phyloP scores from a whole-genome alignment of 495 filamentous ascomycete genomes.

The Hamigera avellanea region DNA sequence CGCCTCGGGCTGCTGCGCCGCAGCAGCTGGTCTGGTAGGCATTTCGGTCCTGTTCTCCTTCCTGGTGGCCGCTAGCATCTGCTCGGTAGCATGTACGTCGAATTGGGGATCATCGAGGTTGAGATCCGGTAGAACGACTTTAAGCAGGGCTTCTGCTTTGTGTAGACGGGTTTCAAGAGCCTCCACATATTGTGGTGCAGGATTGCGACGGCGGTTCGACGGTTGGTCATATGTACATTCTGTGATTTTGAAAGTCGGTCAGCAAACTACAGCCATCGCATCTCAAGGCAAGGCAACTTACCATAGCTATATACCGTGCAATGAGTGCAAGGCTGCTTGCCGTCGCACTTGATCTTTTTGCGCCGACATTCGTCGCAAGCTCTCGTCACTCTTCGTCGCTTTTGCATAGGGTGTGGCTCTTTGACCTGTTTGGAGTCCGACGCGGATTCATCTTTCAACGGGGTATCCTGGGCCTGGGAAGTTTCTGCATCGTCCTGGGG shows the following conservation, averaged over 20 bases:
- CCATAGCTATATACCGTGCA: constrained; percentile 98
- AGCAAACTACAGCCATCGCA: not conserved
- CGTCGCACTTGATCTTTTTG: constrained; percentile 98
- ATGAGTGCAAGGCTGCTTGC: constrained; percentile 94
- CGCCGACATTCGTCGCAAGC: constrained; percentile 93
- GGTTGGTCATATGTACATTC: constrained; percentile 98
- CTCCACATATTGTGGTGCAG: constrained; percentile 90
- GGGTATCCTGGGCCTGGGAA: constrained; percentile 13
- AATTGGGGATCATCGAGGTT: constrained; percentile 75
- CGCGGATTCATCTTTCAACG: constrained; percentile 5
- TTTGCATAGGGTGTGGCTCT: constrained; percentile 55
- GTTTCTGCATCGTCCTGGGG: constrained; percentile 18
- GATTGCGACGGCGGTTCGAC: constrained; percentile 89
- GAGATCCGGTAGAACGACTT: constrained; percentile 70
- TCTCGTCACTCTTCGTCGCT: constrained; percentile 76
- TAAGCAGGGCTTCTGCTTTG: constrained; percentile 70
- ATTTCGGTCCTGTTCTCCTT: constrained; percentile 12
- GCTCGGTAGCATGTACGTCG: constrained; percentile 53
- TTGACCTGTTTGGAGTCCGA: constrained; percentile 21
- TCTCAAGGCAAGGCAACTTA: constrained; percentile 28
- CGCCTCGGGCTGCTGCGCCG: constrained; percentile 3
- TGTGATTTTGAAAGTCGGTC: constrained; percentile 24
- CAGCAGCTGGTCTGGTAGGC: constrained; percentile 5
- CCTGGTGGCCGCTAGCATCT: constrained; percentile 18
- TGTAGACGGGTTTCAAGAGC: constrained; percentile 75